phyloP scores from a whole-genome alignment of 1,139 yeast species.

The Scheffersomyces illinoinensis region DNA sequence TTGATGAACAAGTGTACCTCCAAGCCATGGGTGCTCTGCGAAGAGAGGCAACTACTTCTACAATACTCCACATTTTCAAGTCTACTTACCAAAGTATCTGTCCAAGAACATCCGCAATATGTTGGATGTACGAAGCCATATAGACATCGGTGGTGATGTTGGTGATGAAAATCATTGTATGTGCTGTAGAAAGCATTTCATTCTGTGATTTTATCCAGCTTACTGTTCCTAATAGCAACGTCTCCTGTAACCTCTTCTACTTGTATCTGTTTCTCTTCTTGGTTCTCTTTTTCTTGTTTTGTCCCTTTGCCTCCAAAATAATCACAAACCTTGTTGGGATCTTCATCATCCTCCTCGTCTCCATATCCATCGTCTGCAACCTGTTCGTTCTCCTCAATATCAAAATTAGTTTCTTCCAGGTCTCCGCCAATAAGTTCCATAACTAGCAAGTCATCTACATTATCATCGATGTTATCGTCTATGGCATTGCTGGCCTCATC shows the following conservation, averaged over 20 bases:
- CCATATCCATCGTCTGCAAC: constrained; percentile 9
- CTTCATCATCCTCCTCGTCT: constrained; percentile 8
- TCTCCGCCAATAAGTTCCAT: constrained; percentile 6
- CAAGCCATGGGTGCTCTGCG: no score
- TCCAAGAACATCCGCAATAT: no score
- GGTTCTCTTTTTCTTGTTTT: neutral
- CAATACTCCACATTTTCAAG: no score
- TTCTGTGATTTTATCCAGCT: neutral
- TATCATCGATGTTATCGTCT: neutral
- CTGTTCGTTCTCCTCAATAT: constrained; percentile 10
- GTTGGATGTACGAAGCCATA: no score
- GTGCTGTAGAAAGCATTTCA: no score
- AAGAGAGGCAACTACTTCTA: no score
- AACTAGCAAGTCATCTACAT: neutral
- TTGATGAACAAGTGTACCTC: neutral
- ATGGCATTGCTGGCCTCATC: neutral
- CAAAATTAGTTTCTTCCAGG: constrained; percentile 12
- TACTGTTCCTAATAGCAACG: neutral
- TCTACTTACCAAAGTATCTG: no score
- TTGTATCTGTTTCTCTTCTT: neutral
- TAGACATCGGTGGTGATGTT: no score
- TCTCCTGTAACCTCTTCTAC: neutral
- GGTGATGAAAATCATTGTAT: neutral
- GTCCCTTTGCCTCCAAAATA: neutral
- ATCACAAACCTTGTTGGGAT: neutral